phyloP scores from a whole-genome alignment of 352 stramenopile genomes.

The Elongisporangium anandrum region DNA sequence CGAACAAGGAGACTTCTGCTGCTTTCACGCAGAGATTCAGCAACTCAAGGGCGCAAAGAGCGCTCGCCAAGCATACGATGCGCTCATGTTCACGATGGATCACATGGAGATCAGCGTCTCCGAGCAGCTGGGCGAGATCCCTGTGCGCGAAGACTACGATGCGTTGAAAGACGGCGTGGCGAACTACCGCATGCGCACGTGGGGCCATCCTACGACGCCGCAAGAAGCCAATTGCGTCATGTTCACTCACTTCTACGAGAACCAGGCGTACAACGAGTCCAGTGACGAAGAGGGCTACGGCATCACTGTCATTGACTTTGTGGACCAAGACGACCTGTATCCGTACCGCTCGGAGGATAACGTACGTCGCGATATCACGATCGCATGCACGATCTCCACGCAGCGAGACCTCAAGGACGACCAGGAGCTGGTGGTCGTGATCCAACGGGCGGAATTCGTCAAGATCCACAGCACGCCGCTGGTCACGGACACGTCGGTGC shows the following conservation, averaged over 20 bases:
- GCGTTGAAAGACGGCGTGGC: slow-evolving; percentile 11
- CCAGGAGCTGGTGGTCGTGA: slow-evolving; percentile 18
- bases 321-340: slow-evolving; percentile 15
- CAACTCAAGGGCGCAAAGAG: too few species aligned
- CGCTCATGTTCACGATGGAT: slow-evolving; percentile 6
- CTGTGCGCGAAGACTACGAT: slow-evolving; percentile 44
- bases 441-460: slow-evolving; percentile 13
- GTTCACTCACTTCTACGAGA: slow-evolving; percentile 13
- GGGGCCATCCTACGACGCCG: too few species aligned
- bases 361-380: slow-evolving; percentile 7
- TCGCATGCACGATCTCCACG: neutral
- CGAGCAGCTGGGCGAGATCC: slow-evolving; percentile 32
- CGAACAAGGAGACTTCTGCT: slow-evolving; percentile 28
- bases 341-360: slow-evolving; percentile 10
- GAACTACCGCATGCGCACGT: too few species aligned
- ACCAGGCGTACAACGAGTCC: slow-evolving; percentile 9
- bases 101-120: slow-evolving; percentile 49
- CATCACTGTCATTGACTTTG: slow-evolving; percentile 9
- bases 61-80: too few species aligned
- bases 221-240: too few species aligned
- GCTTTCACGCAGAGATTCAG: too few species aligned
- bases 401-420: slow-evolving; percentile 1
- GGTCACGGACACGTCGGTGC: too few species aligned
- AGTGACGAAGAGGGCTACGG: slow-evolving; percentile 16
- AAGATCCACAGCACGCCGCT: slow-evolving; percentile 6